phyloP scores from a whole-genome alignment of 2,329 filamentous ascomycete species.

The Trichoderma hamatum region DNA sequence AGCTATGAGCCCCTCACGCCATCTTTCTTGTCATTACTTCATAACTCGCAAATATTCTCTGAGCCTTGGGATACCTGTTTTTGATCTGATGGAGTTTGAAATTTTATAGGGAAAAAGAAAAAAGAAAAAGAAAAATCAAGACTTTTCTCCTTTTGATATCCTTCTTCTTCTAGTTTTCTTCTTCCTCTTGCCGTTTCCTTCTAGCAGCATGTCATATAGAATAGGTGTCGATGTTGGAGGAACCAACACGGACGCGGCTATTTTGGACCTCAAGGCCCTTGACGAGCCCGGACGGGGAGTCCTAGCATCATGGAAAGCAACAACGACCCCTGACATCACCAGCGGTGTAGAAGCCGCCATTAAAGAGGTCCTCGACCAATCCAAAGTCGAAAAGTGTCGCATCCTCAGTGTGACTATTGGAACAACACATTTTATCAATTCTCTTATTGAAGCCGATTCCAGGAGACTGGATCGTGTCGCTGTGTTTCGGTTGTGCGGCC shows the following conservation, averaged over 20 bases:
- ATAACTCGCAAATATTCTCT: conserved; percentile 10
- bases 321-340: conserved; percentile 55
- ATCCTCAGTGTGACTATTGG: conserved; percentile 55
- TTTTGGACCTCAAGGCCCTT: conserved; percentile 46
- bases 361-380: conserved; percentile 44
- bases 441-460: conserved; percentile 50
- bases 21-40: not conserved
- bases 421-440: conserved; percentile 55
- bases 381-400: conserved; percentile 42
- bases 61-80: not conserved
- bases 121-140: not conserved
- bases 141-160: not conserved
- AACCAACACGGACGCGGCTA: conserved; percentile 49
- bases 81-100: not conserved
- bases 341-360: conserved; percentile 53
- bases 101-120: not conserved
- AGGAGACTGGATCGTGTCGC: conserved; percentile 49
- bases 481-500: conserved; percentile 50
- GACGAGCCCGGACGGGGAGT: conserved; percentile 45
- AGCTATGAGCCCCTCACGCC: conserved; percentile 18
- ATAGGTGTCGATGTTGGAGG: conserved; percentile 49
- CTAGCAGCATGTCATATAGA: conserved; percentile 43
- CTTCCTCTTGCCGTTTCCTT: not conserved
- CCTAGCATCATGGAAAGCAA: conserved; percentile 51
- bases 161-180: not conserved